Conservation (phyloP, 208 protist genomes). For the Crithidia expoeki region DNA sequence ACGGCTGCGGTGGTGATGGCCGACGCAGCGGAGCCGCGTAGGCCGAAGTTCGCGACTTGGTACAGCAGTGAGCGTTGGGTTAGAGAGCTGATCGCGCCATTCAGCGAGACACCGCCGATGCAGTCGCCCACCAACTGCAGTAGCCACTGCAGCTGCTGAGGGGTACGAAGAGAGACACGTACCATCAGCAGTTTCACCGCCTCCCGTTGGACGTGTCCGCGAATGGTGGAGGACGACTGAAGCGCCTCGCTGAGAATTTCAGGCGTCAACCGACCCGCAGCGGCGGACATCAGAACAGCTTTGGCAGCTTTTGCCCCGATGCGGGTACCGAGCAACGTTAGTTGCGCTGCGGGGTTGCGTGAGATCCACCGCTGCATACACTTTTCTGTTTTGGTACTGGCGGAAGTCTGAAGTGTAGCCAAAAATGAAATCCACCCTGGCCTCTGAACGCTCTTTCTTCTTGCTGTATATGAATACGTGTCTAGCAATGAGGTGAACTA, state of each 20-base stretch:
- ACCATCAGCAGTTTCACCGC: slow-evolving; percentile 46
- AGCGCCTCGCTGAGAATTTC: slow-evolving; percentile 54
- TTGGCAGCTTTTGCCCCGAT: slow-evolving; percentile 40
- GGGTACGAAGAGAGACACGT: slow-evolving; percentile 38
- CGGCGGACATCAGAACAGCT: slow-evolving; percentile 43
- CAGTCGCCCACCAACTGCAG: slow-evolving; percentile 33
- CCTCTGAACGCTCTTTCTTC: background rate
- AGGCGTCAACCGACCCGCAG: slow-evolving; percentile 39
- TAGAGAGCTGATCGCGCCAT: slow-evolving; percentile 37
- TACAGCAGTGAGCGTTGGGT: slow-evolving; percentile 47
- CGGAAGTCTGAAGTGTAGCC: no score
- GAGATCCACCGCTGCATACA: slow-evolving; percentile 22
- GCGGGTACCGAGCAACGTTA: slow-evolving; percentile 43
- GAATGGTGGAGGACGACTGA: slow-evolving; percentile 46
- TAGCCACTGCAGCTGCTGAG: slow-evolving; percentile 36
- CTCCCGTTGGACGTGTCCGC: slow-evolving; percentile 55
- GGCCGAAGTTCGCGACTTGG: slow-evolving; percentile 56
- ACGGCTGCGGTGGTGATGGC: slow-evolving; percentile 52
- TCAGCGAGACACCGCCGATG: slow-evolving; percentile 23
- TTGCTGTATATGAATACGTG: background rate
- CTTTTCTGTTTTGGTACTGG: background rate
- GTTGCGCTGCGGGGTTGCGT: slow-evolving; percentile 12
- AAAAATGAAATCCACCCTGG: no score
- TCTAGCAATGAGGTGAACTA: no score
- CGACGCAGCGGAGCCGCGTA: slow-evolving; percentile 51